Evolutionary conservation across 371 early-diverging fungal genomes (phyloP).

Genomic region (Mucor indicus): DNA sequence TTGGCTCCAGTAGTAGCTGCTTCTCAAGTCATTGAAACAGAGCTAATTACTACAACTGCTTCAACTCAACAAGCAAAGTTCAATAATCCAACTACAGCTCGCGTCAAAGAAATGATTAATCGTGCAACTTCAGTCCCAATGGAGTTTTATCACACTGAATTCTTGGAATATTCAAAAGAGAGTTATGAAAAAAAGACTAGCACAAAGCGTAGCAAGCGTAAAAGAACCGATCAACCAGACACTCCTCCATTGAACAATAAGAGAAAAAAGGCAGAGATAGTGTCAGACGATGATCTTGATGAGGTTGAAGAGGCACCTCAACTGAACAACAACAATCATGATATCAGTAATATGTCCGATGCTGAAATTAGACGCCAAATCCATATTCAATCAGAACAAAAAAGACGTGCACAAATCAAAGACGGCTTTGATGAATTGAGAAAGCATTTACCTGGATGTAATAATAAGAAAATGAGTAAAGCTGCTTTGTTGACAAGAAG

Average conservation of each 20-base stretch:
- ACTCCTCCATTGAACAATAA: conserved; percentile 3
- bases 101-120: conserved; percentile 48
- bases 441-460: conserved; percentile 50
- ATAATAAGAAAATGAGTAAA: conserved; percentile 57
- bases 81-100: conserved; percentile 34
- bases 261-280: conserved; percentile 16
- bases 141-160: conserved; percentile 51
- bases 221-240: conserved; percentile 21
- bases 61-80: conserved; percentile 9
- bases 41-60: neutral
- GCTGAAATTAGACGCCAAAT: conserved; percentile 50
- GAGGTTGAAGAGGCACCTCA: neutral
- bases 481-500: conserved; percentile 54
- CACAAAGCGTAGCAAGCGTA: conserved; percentile 42
- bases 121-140: conserved; percentile 47
- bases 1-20: conserved; percentile 7
- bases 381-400: conserved; percentile 55
- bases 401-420: conserved; percentile 50
- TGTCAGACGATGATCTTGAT: conserved; percentile 11
- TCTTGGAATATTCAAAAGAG: conserved; percentile 48
- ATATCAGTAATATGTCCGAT: conserved; percentile 11
- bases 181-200: conserved; percentile 46
- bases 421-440: conserved; percentile 54
- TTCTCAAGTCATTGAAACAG: neutral
- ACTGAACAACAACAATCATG: neutral